Evolutionary conservation across 371 early-diverging fungal species (phyloP).

Genomic region (Ordospora pajunii): DNA sequence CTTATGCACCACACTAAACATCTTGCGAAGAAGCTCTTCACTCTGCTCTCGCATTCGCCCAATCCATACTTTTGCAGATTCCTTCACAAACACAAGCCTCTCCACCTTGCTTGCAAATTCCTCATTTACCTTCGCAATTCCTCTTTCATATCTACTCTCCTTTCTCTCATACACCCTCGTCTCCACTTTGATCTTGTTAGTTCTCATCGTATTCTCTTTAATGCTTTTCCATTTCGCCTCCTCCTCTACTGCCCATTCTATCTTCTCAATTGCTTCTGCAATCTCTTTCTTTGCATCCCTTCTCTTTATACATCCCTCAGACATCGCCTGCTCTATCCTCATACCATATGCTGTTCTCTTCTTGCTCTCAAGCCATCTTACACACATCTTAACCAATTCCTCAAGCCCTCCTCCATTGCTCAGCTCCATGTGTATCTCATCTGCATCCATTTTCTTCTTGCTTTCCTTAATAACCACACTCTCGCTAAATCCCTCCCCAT

Average conservation of each 20-base stretch:
- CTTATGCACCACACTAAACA: not conserved
- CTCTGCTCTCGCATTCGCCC: slow-evolving; percentile 4
- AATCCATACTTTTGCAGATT: not conserved
- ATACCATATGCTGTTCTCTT: slow-evolving; percentile 2
- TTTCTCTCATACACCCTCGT: not conserved
- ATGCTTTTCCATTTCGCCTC: slow-evolving; percentile 19
- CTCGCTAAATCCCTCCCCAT: not conserved
- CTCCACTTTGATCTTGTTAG: not conserved
- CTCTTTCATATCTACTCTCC: not conserved
- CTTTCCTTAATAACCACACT: not conserved
- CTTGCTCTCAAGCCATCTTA: not conserved
- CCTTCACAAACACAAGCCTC: slow-evolving; percentile 9
- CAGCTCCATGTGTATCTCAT: not conserved
- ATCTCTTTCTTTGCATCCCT: slow-evolving; percentile 26
- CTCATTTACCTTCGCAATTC: not conserved
- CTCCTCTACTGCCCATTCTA: not conserved
- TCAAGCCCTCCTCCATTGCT: not conserved
- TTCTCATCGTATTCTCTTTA: not conserved
- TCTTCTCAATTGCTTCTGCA: not conserved
- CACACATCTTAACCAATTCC: not conserved
- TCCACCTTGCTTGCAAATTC: slow-evolving; percentile 21
- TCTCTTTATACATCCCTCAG: not conserved
- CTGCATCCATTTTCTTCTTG: not conserved
- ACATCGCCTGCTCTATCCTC: not conserved
- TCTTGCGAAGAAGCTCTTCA: slow-evolving; percentile 12